These are phyloP conservation scores for Pleoardoris graminearum DNA, from an alignment of 2,329 filamentous ascomycete genomes.

Conservation along the genomic window DNA sequence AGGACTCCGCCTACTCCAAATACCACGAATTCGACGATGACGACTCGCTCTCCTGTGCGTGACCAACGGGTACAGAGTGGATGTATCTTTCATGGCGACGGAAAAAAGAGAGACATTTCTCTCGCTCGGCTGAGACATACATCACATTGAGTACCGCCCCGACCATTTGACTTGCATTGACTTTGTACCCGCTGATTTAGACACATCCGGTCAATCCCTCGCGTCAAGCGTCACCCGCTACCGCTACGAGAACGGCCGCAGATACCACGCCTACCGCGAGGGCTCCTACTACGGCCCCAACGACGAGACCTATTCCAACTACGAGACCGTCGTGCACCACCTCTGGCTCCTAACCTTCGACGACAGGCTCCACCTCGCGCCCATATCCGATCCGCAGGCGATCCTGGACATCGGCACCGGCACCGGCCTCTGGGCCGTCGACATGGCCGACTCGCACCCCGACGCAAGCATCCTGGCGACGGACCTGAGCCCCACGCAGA, in stretches of 20 bases:
- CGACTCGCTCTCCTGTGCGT: conserved; percentile 23
- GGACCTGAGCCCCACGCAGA: conserved; percentile 43
- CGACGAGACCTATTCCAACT: conserved; percentile 34
- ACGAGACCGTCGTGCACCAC: conserved; percentile 39
- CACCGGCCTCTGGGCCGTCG: conserved; percentile 42
- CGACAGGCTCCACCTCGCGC: conserved; percentile 42
- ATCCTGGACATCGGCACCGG: conserved; percentile 44
- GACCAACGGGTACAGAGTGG: too few relatives aligned
- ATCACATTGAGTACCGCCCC: too few relatives aligned
- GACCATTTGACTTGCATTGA: too few relatives aligned
- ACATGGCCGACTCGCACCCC: conserved; percentile 46
- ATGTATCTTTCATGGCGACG: too few relatives aligned
- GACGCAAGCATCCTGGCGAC: conserved; percentile 40
- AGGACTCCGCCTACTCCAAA: conserved; percentile 32
- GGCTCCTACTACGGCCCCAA: conserved; percentile 43
- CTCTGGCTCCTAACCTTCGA: conserved; percentile 42
- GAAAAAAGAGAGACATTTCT: too few relatives aligned
- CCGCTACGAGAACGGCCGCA: conserved; percentile 43
- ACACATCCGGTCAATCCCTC: conserved; percentile 37
- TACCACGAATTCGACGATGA: conserved; percentile 30
- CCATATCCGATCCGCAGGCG: conserved; percentile 29
- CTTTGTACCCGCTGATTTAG: too few relatives aligned
- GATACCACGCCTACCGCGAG: conserved; percentile 43
- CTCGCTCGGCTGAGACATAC: too few relatives aligned
- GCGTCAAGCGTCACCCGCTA: conserved; percentile 46